phyloP scores from a whole-genome alignment of 768 basidiomycete species.

The Lentinula sp. region DNA sequence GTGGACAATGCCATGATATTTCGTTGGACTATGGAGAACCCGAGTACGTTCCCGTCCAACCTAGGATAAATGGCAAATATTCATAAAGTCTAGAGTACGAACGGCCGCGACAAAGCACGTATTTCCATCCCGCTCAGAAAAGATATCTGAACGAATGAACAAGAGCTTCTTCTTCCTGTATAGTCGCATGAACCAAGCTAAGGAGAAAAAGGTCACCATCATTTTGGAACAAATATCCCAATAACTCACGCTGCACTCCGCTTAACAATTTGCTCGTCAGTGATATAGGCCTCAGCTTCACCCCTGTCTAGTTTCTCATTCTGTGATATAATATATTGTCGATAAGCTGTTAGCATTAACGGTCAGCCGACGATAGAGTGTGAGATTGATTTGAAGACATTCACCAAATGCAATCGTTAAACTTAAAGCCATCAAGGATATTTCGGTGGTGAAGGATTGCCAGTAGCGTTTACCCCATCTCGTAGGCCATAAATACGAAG shows the following conservation, averaged over 20 bases:
- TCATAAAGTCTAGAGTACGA: not conserved
- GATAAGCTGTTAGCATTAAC: constrained; percentile 1
- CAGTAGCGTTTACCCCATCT: constrained; percentile 16
- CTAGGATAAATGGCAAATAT: not conserved
- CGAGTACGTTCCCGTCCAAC: not conserved
- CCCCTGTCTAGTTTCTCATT: constrained; percentile 12
- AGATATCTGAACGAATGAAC: constrained; percentile 4
- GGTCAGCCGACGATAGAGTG: not conserved
- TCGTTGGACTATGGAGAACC: not conserved
- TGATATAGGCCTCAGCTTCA: constrained; percentile 8
- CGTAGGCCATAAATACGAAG: constrained; percentile 15
- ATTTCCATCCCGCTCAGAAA: not conserved
- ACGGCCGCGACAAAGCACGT: not conserved
- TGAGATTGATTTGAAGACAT: not conserved
- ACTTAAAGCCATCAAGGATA: constrained; percentile 11
- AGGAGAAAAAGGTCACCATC: not conserved
- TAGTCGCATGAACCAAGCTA: constrained; percentile 8
- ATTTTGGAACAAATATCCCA: not conserved
- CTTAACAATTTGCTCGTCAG: constrained; percentile 4
- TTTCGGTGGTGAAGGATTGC: constrained; percentile 14
- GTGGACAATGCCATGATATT: not conserved
- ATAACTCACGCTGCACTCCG: constrained; percentile 10
- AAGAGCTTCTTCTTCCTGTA: constrained; percentile 7
- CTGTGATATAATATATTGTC: constrained; percentile 9
- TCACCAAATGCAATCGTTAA: constrained; percentile 13